Conservation (phyloP, 108 stramenopile species). For the Discostella pseudostelligera region DNA sequence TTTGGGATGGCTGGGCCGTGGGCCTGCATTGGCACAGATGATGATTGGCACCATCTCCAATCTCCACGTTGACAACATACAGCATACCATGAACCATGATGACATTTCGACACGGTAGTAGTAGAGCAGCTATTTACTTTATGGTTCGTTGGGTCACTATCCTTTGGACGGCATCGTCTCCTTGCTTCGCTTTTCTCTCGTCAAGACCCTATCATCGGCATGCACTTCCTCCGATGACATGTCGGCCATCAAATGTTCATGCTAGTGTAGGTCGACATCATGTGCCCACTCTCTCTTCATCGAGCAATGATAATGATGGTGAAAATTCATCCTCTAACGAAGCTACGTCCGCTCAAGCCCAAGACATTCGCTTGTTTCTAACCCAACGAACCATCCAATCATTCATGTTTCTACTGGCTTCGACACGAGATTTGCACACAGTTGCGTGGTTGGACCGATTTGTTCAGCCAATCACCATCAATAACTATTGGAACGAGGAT, state of each 20-base stretch:
- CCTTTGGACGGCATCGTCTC: constrained; percentile 1
- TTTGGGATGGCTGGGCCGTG: too few species aligned
- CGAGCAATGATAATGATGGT: constrained; percentile 7
- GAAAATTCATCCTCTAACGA: not conserved
- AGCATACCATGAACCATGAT: too few species aligned
- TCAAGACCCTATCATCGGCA: not conserved
- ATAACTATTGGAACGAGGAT: constrained; percentile 39
- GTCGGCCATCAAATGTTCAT: not conserved
- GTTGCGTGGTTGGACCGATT: constrained; percentile 73
- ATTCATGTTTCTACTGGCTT: constrained; percentile 62
- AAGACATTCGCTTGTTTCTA: constrained; percentile 60
- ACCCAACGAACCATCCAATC: constrained; percentile 76
- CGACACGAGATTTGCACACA: constrained; percentile 70
- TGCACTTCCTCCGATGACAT: not conserved
- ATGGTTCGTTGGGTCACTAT: not conserved
- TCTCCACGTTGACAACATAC: too few species aligned
- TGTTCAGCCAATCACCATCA: constrained; percentile 52
- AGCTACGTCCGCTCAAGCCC: constrained; percentile 1
- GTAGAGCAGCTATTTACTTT: not conserved
- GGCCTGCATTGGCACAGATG: too few species aligned
- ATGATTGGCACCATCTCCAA: too few species aligned
- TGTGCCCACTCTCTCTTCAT: not conserved
- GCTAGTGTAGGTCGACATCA: not conserved
- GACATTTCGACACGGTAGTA: too few species aligned
- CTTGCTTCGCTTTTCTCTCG: constrained; percentile 10